These are phyloP conservation scores for Aspergillus sojae DNA, from an alignment of 2,329 filamentous ascomycete genomes.

Conservation along the genomic window DNA sequence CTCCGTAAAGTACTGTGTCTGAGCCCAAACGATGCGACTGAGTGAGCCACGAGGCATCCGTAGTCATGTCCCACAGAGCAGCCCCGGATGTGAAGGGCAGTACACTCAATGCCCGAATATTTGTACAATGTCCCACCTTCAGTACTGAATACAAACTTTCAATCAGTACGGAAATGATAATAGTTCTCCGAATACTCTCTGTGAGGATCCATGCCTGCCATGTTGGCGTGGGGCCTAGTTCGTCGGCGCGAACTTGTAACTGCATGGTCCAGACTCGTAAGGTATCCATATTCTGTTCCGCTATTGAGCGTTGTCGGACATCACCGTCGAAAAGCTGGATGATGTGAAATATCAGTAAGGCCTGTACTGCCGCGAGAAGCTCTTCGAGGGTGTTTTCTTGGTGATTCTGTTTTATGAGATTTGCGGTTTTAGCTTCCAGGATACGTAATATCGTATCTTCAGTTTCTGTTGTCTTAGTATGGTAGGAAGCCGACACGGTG, in stretches of 20 bases:
- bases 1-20: background rate
- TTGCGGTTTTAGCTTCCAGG: background rate
- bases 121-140: background rate
- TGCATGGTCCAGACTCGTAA: background rate
- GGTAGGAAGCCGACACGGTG: background rate
- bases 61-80: background rate
- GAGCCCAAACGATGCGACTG: background rate
- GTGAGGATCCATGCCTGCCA: background rate
- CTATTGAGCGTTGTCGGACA: background rate
- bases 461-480: background rate
- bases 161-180: background rate
- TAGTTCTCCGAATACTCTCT: background rate
- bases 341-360: background rate
- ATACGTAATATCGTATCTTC: background rate
- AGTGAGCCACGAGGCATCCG: background rate
- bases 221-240: background rate
- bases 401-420: background rate
- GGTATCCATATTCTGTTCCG: background rate
- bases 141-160: background rate
- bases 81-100: background rate
- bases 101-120: background rate
- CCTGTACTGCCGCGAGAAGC: background rate
- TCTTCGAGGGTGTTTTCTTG: background rate
- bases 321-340: background rate
- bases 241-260: background rate